phyloP scores from a whole-genome alignment of 1,139 yeast species.

The Magnusiomyces magnusii region DNA sequence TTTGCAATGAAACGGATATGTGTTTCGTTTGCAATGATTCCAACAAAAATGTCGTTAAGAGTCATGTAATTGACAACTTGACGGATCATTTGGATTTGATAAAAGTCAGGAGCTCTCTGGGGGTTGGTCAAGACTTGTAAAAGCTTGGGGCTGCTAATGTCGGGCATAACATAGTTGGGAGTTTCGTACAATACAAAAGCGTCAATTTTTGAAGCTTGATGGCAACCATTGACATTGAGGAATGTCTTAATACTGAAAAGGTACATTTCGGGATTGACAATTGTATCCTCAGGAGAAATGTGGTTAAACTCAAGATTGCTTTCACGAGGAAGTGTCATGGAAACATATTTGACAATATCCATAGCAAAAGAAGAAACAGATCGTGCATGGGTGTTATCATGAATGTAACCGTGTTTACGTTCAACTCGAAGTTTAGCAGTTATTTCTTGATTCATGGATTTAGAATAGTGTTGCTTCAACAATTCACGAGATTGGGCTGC shows the following conservation, averaged over 20 bases:
- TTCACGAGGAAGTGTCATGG: not conserved
- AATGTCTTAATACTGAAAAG: not conserved
- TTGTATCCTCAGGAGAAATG: conserved; percentile 2
- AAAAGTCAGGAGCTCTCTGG: not conserved
- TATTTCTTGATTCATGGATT: not conserved
- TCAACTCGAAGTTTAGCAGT: not conserved
- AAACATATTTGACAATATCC: not conserved
- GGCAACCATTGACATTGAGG: not conserved
- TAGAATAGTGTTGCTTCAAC: not conserved
- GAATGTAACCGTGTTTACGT: not conserved
- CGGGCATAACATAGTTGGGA: conserved; percentile 9
- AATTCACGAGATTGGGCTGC: not conserved
- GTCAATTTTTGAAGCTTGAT: not conserved
- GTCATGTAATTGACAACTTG: conserved; percentile 14
- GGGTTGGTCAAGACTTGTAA: conserved; percentile 7
- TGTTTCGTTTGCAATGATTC: conserved; percentile 13
- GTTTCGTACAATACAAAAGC: conserved; percentile 11
- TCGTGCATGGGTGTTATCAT: not conserved
- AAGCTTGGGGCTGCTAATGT: conserved; percentile 6
- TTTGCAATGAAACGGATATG: conserved; percentile 12
- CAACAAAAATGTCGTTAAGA: conserved; percentile 11
- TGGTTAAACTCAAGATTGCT: not conserved
- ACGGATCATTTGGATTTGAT: conserved; percentile 10
- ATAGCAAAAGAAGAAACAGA: not conserved
- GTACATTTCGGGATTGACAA: conserved; percentile 2